phyloP scores from a whole-genome alignment of 108 stramenopile species.

The Fistulifera pelliculosa region DNA sequence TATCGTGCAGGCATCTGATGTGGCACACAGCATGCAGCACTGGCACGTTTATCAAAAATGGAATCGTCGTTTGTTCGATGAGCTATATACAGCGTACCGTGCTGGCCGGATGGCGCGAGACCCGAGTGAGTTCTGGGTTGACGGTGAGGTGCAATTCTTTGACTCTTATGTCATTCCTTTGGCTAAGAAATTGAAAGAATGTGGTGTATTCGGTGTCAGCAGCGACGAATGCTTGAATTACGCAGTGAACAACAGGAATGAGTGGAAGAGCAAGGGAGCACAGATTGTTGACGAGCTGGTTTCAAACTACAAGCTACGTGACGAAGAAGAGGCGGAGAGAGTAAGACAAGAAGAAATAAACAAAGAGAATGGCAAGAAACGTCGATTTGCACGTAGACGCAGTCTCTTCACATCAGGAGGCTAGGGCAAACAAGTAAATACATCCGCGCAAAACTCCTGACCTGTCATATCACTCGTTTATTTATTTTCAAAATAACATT shows the following conservation, averaged over 20 bases:
- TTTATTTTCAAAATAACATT: too few relatives aligned
- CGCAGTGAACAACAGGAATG: conserved; percentile 15
- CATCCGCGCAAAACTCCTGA: too few relatives aligned
- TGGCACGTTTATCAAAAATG: conserved; percentile 14
- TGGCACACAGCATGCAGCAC: conserved; percentile 10
- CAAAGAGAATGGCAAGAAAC: too few relatives aligned
- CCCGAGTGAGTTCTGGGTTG: conserved; percentile 18
- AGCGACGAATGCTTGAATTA: conserved; percentile 18
- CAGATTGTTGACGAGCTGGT: conserved; percentile 15
- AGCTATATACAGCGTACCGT: conserved; percentile 5
- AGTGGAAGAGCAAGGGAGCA: conserved; percentile 19
- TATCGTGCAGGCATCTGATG: conserved; percentile 8
- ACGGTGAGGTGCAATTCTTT: conserved; percentile 21
- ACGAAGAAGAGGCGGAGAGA: too few relatives aligned
- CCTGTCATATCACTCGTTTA: too few relatives aligned
- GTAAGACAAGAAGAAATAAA: too few relatives aligned
- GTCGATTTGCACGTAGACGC: too few relatives aligned
- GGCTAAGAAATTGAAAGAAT: conserved; percentile 24
- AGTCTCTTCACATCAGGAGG: too few relatives aligned
- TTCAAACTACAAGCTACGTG: background rate
- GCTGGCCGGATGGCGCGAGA: conserved; percentile 6
- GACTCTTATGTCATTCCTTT: conserved; percentile 9
- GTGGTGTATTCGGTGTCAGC: conserved; percentile 25
- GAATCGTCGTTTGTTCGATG: conserved; percentile 13
- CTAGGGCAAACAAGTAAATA: too few relatives aligned